Percentiles rank a stretch among this genome's conserved stretches.
These are phyloP conservation scores for Purpureocillium takamizusanense DNA, from an alignment of 2,329 filamentous ascomycete species.

Conservation along the genomic window DNA sequence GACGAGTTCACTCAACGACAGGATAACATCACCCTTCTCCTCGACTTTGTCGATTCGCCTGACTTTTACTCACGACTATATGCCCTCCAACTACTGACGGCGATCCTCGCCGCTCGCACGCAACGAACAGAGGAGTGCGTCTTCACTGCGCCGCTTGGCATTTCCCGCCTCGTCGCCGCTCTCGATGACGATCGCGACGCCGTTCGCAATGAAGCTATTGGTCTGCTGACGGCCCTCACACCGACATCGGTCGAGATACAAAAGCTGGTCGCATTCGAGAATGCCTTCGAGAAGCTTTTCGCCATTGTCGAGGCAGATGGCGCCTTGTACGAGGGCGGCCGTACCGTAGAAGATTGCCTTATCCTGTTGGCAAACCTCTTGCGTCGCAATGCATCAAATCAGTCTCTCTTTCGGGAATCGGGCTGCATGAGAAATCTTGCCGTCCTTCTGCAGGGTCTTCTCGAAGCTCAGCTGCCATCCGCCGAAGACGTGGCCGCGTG, in stretches of 20 bases:
- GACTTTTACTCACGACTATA: conserved; percentile 92
- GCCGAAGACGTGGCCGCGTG: conserved; percentile 61
- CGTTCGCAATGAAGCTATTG: conserved; percentile 76
- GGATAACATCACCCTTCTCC: conserved; percentile 87
- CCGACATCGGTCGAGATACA: conserved; percentile 81
- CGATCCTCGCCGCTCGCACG: conserved; percentile 75
- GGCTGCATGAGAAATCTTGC: conserved; percentile 69
- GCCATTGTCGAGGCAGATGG: conserved; percentile 75
- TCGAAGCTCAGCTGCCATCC: conserved; percentile 42
- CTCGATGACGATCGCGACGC: conserved; percentile 82
- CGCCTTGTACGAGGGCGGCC: conserved; percentile 70
- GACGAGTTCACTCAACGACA: conserved; percentile 97
- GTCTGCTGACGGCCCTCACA: conserved; percentile 82
- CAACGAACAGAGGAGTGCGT: conserved; percentile 94
- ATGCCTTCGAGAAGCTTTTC: conserved; percentile 83
- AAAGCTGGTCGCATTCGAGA: conserved; percentile 92
- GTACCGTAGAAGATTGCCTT: conserved; percentile 85
- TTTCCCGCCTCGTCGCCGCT: conserved; percentile 73
- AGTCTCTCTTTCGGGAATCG: conserved; percentile 87
- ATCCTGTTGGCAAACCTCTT: conserved; percentile 86
- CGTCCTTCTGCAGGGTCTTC: conserved; percentile 54
- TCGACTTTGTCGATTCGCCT: conserved; percentile 77
- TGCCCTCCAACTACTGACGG: conserved; percentile 77
- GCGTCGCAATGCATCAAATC: conserved; percentile 80
- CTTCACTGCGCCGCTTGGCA: conserved; percentile 78